A percentile compares a stretch with the other conserved stretches of the same genome.
phyloP scores from a whole-genome alignment of 441 rosid species.

The Aleurites moluccanus region DNA sequence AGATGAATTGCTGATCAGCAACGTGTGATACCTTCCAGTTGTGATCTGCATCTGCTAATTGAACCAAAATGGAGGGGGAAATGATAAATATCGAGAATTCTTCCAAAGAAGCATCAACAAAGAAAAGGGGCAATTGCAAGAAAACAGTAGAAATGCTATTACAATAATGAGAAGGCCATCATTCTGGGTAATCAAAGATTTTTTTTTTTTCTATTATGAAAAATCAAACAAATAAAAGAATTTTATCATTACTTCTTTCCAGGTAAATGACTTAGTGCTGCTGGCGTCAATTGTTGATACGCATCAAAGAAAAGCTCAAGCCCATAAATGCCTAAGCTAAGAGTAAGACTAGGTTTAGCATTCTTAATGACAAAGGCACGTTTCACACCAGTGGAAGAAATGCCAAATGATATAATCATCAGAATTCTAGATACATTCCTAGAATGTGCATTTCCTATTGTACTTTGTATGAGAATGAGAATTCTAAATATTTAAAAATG shows the following conservation, averaged over 20 bases:
- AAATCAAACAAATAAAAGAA: neutral
- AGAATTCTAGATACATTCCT: conserved; percentile 5
- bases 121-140: neutral
- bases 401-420: neutral
- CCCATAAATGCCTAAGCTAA: neutral
- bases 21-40: conserved; percentile 87
- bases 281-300: neutral
- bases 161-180: neutral
- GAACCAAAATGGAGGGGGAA: conserved; percentile 8
- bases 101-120: conserved; percentile 7
- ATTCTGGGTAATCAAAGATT: neutral
- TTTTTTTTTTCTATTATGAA: neutral
- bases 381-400: neutral
- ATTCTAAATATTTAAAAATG: neutral
- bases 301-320: too few species aligned
- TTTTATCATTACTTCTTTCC: neutral
- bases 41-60: conserved; percentile 87
- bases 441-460: neutral
- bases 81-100: conserved; percentile 21
- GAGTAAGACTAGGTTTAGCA: neutral
- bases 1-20: conserved; percentile 80
- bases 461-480: neutral
- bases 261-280: neutral
- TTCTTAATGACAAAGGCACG: neutral
- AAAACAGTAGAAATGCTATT: neutral